A percentile compares a stretch with the other conserved stretches of the same genome.
Evolutionary conservation across 2,329 filamentous ascomycete genomes (phyloP).

Genomic region (Lomentospora prolificans): DNA sequence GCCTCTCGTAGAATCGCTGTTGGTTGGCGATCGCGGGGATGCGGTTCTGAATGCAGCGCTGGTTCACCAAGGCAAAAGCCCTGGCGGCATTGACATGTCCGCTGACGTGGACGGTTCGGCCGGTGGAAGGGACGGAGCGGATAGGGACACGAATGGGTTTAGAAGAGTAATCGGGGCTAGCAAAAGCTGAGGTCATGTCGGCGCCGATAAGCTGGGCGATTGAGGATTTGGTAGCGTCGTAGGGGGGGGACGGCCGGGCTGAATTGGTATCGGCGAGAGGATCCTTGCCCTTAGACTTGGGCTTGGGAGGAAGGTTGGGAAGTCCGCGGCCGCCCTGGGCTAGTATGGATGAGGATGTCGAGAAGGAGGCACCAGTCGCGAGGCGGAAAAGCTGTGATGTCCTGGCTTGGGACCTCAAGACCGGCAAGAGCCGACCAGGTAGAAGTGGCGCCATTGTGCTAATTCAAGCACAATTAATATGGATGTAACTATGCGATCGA

Average conservation of each 20-base stretch:
- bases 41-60: conserved; percentile 38
- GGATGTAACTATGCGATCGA: neutral
- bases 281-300: conserved; percentile 5
- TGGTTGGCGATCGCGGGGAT: conserved; percentile 42
- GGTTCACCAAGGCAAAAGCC: conserved; percentile 32
- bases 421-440: neutral
- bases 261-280: neutral
- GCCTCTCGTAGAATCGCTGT: conserved; percentile 67
- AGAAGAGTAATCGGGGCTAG: conserved; percentile 18
- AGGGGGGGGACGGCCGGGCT: neutral
- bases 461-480: conserved; percentile 1
- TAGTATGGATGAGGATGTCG: neutral
- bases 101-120: conserved; percentile 32
- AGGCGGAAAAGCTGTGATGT: neutral
- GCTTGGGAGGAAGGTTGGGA: conserved; percentile 7
- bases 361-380: conserved; percentile 7
- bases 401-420: neutral
- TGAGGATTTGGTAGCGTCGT: conserved; percentile 10
- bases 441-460: conserved; percentile 6
- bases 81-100: conserved; percentile 33
- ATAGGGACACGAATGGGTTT: conserved; percentile 20
- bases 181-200: conserved; percentile 26
- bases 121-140: conserved; percentile 30
- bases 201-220: conserved; percentile 13
- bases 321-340: conserved; percentile 3